Base-by-base conservation (phyloP, 306 rosid species). In the Dalbergia cochinchinensis region DNA sequence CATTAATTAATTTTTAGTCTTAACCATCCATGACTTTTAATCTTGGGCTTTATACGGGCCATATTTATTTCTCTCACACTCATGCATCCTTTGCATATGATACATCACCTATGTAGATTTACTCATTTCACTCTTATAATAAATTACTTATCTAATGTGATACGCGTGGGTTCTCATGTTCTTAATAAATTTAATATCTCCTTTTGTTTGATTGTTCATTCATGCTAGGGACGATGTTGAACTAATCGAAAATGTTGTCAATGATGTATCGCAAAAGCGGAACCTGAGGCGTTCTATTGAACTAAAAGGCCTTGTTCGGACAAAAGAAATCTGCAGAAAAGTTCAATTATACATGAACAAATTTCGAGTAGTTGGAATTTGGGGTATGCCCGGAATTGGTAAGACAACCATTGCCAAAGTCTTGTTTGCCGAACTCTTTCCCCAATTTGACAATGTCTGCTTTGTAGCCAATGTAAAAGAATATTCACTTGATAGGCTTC, bases 371-470 rank as follows among this genome's bases (percentile, higher is more conserved):
- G 50, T 85, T 47, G 80, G 83, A 72, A 77, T 85, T 11, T 85
- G 80, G 85, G 88, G 88, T 6, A 61, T 79, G 74, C 73, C 80
- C 14, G 85, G 87, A 9, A 70, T 84, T 2, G 87, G 87, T 0
- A 84, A 78, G 34, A 65, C 84, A 31, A 84, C 87, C 3, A 47
- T 67, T 8, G 78, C 84, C 8, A 70, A n/a, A n/a, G 39, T 4
- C 12, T 4, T 61, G 11, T 79, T 60, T 61, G 26, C 18, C 42
- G 51, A 61, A 31, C 14, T 9, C 65, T 68, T 12, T 54, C 16
- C 63, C 18, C 33, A 33, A 5, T 83, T 60, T 53, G 84, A 83
- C 13, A 48, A 33, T 53, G 13, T 15, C 0, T 68, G 87, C 50
- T 83, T 79, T 54, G 13, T 79, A 39, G 77, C 35, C 58, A 78